Evolutionary conservation across 2,329 filamentous ascomycete species (phyloP).

Genomic region (Aplosporella prunicola): DNA sequence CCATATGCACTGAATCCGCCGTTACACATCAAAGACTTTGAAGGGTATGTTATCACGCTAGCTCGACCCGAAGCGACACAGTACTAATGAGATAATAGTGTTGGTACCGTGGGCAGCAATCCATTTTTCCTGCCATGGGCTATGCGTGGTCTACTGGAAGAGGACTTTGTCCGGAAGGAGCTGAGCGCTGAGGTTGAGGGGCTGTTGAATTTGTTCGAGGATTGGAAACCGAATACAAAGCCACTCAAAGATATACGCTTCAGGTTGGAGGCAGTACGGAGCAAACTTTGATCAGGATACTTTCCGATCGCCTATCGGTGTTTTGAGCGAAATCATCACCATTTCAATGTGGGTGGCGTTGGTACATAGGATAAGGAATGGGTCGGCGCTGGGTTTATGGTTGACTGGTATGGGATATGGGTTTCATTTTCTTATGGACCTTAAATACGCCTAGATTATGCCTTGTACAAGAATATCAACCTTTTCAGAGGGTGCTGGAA

Average conservation of each 20-base stretch:
- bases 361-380: too few species aligned
- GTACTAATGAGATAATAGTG: not conserved
- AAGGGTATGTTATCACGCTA: constrained; percentile 10
- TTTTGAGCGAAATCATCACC: too few species aligned
- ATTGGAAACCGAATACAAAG: constrained; percentile 86
- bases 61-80: too few species aligned
- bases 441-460: too few species aligned
- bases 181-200: constrained; percentile 66
- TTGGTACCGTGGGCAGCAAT: constrained; percentile 47
- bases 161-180: constrained; percentile 79
- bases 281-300: constrained; percentile 66
- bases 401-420: too few species aligned
- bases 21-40: constrained; percentile 25
- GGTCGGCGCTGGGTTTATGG: too few species aligned
- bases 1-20: constrained; percentile 18
- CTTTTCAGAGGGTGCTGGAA: too few species aligned
- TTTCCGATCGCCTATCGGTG: too few species aligned
- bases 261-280: constrained; percentile 80
- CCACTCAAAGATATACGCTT: constrained; percentile 94
- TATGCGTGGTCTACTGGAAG: constrained; percentile 85
- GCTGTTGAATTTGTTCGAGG: constrained; percentile 79
- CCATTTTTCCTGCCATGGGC: constrained; percentile 92
- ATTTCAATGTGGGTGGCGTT: too few species aligned
- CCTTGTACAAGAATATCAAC: too few species aligned
- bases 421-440: too few species aligned